Base-by-base conservation (phyloP, 2,329 filamentous ascomycete genomes). In the Fusarium sp. region DNA sequence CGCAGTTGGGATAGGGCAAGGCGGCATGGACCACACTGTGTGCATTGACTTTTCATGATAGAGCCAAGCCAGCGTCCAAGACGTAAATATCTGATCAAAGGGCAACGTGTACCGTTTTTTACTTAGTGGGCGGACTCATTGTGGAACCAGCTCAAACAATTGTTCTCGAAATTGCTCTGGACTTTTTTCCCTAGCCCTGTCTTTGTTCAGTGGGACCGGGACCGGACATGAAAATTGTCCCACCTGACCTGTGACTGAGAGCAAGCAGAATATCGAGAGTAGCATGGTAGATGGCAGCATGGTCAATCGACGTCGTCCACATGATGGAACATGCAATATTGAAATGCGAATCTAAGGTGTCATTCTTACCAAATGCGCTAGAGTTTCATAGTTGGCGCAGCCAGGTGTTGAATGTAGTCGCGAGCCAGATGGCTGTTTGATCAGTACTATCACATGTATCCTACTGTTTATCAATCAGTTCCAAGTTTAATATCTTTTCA, bases 191-290 rank as follows among this genome's bases (percentile, higher is more conserved):
- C 39, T 60, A 60, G 58, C 18, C 28, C 31, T 65, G 63, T 40
- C 67, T 70, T 71, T 70, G 63, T 70, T 68, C 54, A 63, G 68
- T 67, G 68, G 68, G 51, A 45, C 67, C 58, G 68, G 67, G 40
- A 69, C 40, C 50, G 54, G 61, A 69, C 56, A 49, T 56, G 42
- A 17, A 36, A 61, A 61, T 64, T 46, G 39, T 20, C 34, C 50
- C 24, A 64, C 45, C 55, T 52, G 50, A 51, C 49, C 46, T 42
- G 45, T 58, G 44, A 65, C 58, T 62, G 26, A 46, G 22, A 33
- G 69, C 39, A 49, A 8, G 40, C 7, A 15, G 28, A 59, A 42
- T 40, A 58, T 56, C n/a, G 58, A 63, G 36, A 43, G 55, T 66
- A 45, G 51, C 55, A 36, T 48, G 22, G 22, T 7, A 24, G 22